Base-by-base conservation (phyloP, 164 flowering plant genomes). In the Cinnamomum chago region DNA sequence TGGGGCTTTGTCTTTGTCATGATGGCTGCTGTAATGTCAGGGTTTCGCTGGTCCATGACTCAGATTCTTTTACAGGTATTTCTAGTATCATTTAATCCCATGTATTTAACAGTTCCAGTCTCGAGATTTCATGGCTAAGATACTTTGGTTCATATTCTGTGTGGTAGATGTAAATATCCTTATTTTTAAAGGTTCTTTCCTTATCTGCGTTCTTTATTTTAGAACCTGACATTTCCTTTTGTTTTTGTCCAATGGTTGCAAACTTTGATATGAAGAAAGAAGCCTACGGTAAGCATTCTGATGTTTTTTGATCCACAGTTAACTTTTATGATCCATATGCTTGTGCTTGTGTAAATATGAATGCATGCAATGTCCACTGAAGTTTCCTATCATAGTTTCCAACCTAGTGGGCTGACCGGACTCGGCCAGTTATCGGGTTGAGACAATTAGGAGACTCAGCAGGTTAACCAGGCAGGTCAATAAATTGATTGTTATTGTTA, bases 21-120 rank as follows among this genome's bases (percentile, higher is more conserved):
- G 94, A 90, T 96, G 78, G 97, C 99, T 78, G 92, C 99, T 81
- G 94, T 96, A 65, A 94, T 96, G 99, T 92, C 99, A 78, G 99
- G 99, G 15, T 96, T 96, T 78, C 94, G 99, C 55, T 96, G 99
- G 99, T 88, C 85, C 78, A 96, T 94, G 98, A 93, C 97, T 78
- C 99, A 96, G 82, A 91, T 96, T 82, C 99, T 96, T 82, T 86
- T 96, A 82, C 99, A 96, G 95, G 99, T 94, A 77, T 69, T 68
- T 67, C 47, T 52, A 74, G 23, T 22, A 47, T 40, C 27, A 51
- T 3, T 52, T 68, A 33, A n/a, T 70, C 50, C 30, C 71, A 20
- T 40, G 11, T 70, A 28, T 73, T 77, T 30, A 25, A 12, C 65
- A 50, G 17, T 12, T 70, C 25, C 50, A 51, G 10, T 51, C 24